phyloP scores from a whole-genome alignment of 192 early-diverging fungal genomes.

The Umbelopsis ramanniana region DNA sequence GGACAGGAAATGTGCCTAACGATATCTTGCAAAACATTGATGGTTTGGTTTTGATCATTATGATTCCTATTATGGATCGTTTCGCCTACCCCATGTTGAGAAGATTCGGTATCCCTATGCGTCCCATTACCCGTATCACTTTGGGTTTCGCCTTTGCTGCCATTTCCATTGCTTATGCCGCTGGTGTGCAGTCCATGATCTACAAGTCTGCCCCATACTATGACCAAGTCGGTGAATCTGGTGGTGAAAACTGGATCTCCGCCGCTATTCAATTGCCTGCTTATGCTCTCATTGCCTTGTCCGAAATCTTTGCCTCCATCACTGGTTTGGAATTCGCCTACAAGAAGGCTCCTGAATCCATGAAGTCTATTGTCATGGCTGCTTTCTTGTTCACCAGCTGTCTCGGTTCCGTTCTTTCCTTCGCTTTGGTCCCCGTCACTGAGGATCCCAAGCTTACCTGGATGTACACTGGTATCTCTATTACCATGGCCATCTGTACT shows the following conservation, averaged over 20 bases:
- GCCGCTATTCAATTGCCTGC: slow-evolving; percentile 59
- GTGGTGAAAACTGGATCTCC: slow-evolving; percentile 53
- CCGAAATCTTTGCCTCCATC: slow-evolving; percentile 73
- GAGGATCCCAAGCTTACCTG: slow-evolving; percentile 57
- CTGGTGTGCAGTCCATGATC: slow-evolving; percentile 63
- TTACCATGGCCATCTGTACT: slow-evolving; percentile 33
- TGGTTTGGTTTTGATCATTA: slow-evolving; percentile 64
- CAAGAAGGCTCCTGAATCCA: slow-evolving; percentile 60
- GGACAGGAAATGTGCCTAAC: slow-evolving; percentile 58
- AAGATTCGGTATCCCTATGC: slow-evolving; percentile 51
- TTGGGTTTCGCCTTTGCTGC: slow-evolving; percentile 66
- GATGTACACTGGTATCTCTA: slow-evolving; percentile 65
- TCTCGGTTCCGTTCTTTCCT: slow-evolving; percentile 57
- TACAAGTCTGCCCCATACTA: slow-evolving; percentile 63
- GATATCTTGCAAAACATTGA: slow-evolving; percentile 72
- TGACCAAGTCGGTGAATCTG: slow-evolving; percentile 33
- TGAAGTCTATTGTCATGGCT: slow-evolving; percentile 75
- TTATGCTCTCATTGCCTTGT: slow-evolving; percentile 64
- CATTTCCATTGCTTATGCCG: slow-evolving; percentile 62
- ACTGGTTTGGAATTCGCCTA: slow-evolving; percentile 74
- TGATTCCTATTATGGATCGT: slow-evolving; percentile 72
- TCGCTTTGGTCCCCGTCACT: slow-evolving; percentile 60
- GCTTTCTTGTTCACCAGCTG: slow-evolving; percentile 63
- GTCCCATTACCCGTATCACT: slow-evolving; percentile 67
- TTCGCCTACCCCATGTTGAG: slow-evolving; percentile 63